Evolutionary conservation across 306 rosid species (phyloP).

Genomic region (Pyrus betulifolia): DNA sequence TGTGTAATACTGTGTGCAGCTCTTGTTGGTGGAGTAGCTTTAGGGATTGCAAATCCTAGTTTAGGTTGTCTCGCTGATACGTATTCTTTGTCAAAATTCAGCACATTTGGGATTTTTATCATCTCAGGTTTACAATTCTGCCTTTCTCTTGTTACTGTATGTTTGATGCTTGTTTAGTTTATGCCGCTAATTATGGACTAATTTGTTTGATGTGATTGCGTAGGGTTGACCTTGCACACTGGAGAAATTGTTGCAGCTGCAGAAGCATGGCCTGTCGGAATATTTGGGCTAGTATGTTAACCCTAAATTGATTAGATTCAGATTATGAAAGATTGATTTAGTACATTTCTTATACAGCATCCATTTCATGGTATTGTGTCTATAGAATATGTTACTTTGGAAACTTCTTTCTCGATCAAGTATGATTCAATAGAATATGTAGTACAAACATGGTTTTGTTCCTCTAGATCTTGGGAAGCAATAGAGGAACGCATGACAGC

Average conservation of each 20-base stretch:
- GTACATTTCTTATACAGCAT: background rate
- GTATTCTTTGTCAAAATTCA: constrained; percentile 63
- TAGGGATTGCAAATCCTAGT: constrained; percentile 63
- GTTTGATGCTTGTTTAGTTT: background rate
- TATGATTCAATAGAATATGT: background rate
- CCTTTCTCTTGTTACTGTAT: background rate
- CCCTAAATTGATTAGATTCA: background rate
- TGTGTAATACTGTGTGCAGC: constrained; percentile 30
- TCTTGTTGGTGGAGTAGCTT: constrained; percentile 52
- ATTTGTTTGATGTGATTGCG: background rate
- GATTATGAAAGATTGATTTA: background rate
- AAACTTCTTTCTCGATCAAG: background rate
- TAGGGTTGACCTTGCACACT: constrained; percentile 77
- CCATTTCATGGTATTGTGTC: background rate
- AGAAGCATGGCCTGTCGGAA: constrained; percentile 93
- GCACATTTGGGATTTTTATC: constrained; percentile 74
- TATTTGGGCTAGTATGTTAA: constrained; percentile 73
- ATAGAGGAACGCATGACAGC: background rate
- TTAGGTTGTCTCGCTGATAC: constrained; percentile 75
- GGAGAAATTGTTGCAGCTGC: constrained; percentile 68
- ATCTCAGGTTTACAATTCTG: constrained; percentile 58
- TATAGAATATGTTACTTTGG: background rate
- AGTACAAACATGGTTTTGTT: background rate
- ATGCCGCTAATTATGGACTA: background rate
- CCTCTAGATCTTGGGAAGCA: background rate